Evolutionary conservation across 2,329 filamentous ascomycete genomes (phyloP), one percentile per base, ranked within the genome.

Genomic region (Scorias spongiosa): DNA sequence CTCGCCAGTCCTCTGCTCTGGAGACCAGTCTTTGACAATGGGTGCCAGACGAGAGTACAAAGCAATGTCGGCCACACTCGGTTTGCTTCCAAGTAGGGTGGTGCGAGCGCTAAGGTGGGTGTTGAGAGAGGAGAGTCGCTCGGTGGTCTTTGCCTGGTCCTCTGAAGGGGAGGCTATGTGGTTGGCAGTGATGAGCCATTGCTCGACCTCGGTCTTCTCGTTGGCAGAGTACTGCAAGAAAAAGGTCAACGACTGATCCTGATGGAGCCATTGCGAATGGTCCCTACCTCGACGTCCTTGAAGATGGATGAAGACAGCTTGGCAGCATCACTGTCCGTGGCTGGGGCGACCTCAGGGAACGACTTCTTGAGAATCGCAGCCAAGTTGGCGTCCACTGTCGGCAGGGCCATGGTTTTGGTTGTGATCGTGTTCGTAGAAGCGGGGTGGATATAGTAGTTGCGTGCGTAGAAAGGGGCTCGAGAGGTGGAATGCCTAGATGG

Each of bases 1-100:
- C 68, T 93, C 79, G 49, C 89, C 89, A 17, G 89, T 93, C 59
- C 84, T 78, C 73, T 94, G 78, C 67, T 95, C 87, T 40, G 81
- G 67, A 2, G 75, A 76, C 89, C 89, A 96, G 51, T 72, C 70
- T 58, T 81, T 76, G 47, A 94, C 84, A 34, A 81, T 60, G 10
- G 86, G 82, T 1, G 81, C 81, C 29, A 94, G 72, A 43, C 80
- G 74, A 51, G 83, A 72, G 71, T 91, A 95, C 57, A 91, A 71
- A 53, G 84, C 82, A 47, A 93, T 72, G 57, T 95, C 88, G 49
- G 86, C 88, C 60, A 83, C 76, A 54, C 84, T 93, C 43, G 88
- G 86, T 71, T 95, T 95, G 62, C 75, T 75, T 56, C 89, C 89
- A 48, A 96, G 79, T 34, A 95, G 70, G 36, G 88, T 95, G 47